Evolutionary conservation across 2,329 filamentous ascomycete genomes (phyloP), one percentile per base, ranked within the genome.

Genomic region (Sphaerostilbella broomeana): DNA sequence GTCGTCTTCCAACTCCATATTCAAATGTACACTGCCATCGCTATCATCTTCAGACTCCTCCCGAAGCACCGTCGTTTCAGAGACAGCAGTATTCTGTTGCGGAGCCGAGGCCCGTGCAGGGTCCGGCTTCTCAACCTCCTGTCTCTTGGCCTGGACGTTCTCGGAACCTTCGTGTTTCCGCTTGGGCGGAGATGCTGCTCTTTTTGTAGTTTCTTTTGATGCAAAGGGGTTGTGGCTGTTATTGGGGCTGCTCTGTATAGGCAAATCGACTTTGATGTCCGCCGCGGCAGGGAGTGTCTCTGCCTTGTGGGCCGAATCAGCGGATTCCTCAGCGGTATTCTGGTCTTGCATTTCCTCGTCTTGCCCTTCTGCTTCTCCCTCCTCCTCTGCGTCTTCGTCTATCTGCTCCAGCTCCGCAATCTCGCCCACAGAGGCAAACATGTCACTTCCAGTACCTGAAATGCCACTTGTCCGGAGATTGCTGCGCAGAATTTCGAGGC

Each of bases 401-500:
- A 63, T 64, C 43, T 63, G 52, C 4, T 50, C 56, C 7, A 52
- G 48, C 4, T 58, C 55, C 7, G 51, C 53, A 12, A 78, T 69
- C 12, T 56, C 56, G 18, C 51, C 48, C 10, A 53, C 49, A 10
- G 44, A 45, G n/a, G 51, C 51, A 28, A 60, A 52, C 35, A 57
- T 48, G 38, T 55, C 49, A 17, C 51, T 47, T 35, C 50, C 47
- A 16, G 47, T 47, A 30, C 43, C 39, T 10, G 53, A 42, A 38
- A 52, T 50, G 37, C 52, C 49, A 8, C 52, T 56, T 4, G 64
- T 61, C 7, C 73, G 65, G 16, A 86, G 63, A 47, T 76, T 78
- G 49, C 70, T 74, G 31, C 75, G 68, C 40, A 95, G 59, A 8
- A 84, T 73, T 60, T 95, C 89, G 2, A 92, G 76, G 12, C 73